A percentile compares a stretch with the other conserved stretches of the same genome.
Evolutionary conservation across 225 moss, liverwort and hornwort species (phyloP).

Genomic region (Asterella californica): DNA sequence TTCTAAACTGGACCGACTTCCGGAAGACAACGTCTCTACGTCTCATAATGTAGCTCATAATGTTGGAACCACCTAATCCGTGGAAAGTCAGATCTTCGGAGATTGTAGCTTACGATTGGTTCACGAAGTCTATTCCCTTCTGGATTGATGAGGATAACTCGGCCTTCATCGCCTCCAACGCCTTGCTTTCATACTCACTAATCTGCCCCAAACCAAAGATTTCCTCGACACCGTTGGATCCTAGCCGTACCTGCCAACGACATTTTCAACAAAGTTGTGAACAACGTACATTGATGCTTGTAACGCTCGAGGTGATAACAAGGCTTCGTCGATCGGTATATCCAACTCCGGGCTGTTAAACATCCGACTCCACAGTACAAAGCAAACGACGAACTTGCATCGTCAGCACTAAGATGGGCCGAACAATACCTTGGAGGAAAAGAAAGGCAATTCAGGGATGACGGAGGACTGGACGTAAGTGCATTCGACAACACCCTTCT

Average conservation of each 20-base stretch:
- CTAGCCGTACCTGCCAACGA: conserved; percentile 46
- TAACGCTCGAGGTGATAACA: not conserved
- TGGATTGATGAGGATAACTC: conserved; percentile 56
- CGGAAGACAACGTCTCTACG: conserved; percentile 9
- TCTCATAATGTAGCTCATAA: conserved; percentile 12
- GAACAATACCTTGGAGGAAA: conserved; percentile 54
- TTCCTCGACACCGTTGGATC: conserved; percentile 53
- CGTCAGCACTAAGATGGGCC: not conserved
- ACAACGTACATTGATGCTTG: not conserved
- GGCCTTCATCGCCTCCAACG: conserved; percentile 55
- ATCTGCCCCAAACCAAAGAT: conserved; percentile 51
- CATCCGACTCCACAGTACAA: not conserved
- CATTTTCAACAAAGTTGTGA: not conserved
- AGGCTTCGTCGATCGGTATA: not conserved
- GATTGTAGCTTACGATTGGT: conserved; percentile 25
- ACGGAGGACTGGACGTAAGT: conserved; percentile 57
- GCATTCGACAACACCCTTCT: conserved; percentile 65
- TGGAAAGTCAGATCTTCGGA: not conserved
- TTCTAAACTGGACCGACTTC: conserved; percentile 14
- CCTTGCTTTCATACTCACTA: conserved; percentile 54
- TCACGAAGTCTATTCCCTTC: conserved; percentile 60
- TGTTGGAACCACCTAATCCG: not conserved
- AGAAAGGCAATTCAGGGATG: conserved; percentile 54
- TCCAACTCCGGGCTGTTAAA: not conserved
- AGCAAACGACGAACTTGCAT: not conserved